Conservation (phyloP, 2,329 filamentous ascomycete species). For the Penicillium occitanis region DNA sequence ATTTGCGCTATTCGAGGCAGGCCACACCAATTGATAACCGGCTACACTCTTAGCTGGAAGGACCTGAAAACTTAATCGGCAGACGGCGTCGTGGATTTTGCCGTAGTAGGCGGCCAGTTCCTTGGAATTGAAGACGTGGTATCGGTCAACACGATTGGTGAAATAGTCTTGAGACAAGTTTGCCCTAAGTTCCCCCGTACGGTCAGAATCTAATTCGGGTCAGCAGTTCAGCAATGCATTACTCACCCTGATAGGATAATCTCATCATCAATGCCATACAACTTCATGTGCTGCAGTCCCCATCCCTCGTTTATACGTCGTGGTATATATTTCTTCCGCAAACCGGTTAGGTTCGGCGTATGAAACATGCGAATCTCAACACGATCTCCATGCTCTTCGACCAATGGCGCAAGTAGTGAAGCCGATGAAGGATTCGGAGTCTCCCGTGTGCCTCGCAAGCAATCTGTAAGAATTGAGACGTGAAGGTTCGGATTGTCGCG, state of each 20-base stretch:
- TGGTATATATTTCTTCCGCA: conserved; percentile 80
- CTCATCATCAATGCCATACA: conserved; percentile 93
- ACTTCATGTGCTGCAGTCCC: conserved; percentile 98
- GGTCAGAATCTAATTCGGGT: not conserved
- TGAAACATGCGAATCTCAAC: conserved; percentile 98
- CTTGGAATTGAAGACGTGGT: conserved; percentile 82
- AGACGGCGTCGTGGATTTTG: conserved; percentile 72
- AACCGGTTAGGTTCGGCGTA: conserved; percentile 87
- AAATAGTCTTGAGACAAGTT: conserved; percentile 95
- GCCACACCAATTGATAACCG: conserved; percentile 68
- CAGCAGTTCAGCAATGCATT: not conserved
- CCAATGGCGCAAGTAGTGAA: conserved; percentile 79
- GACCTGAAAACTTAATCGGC: conserved; percentile 78
- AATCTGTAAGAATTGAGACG: conserved; percentile 88
- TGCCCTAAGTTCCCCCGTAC: conserved; percentile 53
- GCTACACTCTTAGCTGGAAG: conserved; percentile 53
- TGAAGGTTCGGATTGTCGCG: conserved; percentile 71
- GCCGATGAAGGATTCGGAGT: conserved; percentile 82
- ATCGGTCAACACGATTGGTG: conserved; percentile 90
- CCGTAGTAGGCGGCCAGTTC: conserved; percentile 81
- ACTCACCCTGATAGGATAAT: conserved; percentile 84
- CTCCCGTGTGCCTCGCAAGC: conserved; percentile 86
- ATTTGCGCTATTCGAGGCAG: conserved; percentile 68
- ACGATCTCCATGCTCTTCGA: conserved; percentile 79
- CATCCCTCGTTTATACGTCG: conserved; percentile 95